phyloP scores from a whole-genome alignment of 805 yeast species.

The Yamadazyma akitaensis region DNA sequence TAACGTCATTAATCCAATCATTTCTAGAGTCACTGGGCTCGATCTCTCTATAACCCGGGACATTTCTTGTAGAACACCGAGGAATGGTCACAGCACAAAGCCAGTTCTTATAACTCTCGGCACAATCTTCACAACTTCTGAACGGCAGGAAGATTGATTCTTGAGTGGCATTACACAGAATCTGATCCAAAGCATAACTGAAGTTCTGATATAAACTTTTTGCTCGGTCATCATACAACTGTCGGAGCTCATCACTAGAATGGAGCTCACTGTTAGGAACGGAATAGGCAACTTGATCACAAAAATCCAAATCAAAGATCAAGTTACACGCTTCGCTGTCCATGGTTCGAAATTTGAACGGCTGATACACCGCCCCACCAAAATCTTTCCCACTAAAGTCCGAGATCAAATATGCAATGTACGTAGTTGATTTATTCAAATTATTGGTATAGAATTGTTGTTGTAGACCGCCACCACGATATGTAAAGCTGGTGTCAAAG shows the following conservation, averaged over 20 bases:
- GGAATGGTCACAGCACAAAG: conserved; percentile 87
- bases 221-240: conserved; percentile 65
- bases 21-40: conserved; percentile 55
- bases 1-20: conserved; percentile 46
- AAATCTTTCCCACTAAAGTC: conserved; percentile 37
- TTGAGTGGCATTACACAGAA: conserved; percentile 66
- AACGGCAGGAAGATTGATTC: conserved; percentile 75
- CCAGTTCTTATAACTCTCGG: conserved; percentile 74
- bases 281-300: conserved; percentile 79
- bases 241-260: conserved; percentile 16
- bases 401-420: conserved; percentile 61
- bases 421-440: conserved; percentile 56
- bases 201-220: conserved; percentile 57
- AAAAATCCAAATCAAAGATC: conserved; percentile 71
- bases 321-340: conserved; percentile 61
- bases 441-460: conserved; percentile 64
- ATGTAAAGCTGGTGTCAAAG: conserved; percentile 36
- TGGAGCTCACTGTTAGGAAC: conserved; percentile 53
- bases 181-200: conserved; percentile 68
- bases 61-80: conserved; percentile 60
- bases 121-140: conserved; percentile 70
- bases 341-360: conserved; percentile 56
- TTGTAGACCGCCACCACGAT: conserved; percentile 45
- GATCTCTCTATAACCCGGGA: conserved; percentile 46
- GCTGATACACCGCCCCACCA: conserved; percentile 65